Evolutionary conservation across 345 rosid genomes (phyloP).

Genomic region (Psidium guajava): DNA sequence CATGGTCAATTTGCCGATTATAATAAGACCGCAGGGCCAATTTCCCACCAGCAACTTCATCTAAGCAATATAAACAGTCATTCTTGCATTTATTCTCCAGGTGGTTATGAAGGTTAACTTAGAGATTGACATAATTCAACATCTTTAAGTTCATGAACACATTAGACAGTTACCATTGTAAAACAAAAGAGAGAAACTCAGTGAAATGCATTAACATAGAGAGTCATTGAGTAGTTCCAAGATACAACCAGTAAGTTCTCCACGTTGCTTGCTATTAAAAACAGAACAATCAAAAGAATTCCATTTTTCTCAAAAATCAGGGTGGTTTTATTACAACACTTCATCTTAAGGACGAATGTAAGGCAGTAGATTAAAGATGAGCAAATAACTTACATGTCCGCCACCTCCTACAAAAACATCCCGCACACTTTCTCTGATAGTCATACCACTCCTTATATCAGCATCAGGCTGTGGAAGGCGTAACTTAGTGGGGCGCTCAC

Average conservation of each 20-base stretch:
- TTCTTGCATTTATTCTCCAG: background rate
- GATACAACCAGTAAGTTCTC: background rate
- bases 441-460: slow-evolving; percentile 74
- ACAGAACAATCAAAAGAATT: background rate
- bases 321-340: background rate
- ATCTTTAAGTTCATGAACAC: background rate
- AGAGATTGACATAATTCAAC: background rate
- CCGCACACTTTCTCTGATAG: slow-evolving; percentile 80
- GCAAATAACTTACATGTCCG: slow-evolving; percentile 63
- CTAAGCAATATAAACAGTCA: background rate
- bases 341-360: background rate
- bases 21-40: too few relatives aligned
- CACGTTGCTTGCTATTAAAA: background rate
- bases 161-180: background rate
- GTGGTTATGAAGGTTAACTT: background rate
- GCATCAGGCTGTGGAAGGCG: slow-evolving; percentile 81
- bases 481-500: slow-evolving; percentile 90
- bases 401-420: slow-evolving; percentile 92
- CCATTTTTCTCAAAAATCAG: background rate
- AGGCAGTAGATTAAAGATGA: background rate
- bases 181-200: background rate
- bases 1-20: background rate
- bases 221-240: background rate
- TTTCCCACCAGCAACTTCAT: background rate
- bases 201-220: background rate